phyloP scores from a whole-genome alignment of 116 monocot genomes.

The Cymodocea nodosa region DNA sequence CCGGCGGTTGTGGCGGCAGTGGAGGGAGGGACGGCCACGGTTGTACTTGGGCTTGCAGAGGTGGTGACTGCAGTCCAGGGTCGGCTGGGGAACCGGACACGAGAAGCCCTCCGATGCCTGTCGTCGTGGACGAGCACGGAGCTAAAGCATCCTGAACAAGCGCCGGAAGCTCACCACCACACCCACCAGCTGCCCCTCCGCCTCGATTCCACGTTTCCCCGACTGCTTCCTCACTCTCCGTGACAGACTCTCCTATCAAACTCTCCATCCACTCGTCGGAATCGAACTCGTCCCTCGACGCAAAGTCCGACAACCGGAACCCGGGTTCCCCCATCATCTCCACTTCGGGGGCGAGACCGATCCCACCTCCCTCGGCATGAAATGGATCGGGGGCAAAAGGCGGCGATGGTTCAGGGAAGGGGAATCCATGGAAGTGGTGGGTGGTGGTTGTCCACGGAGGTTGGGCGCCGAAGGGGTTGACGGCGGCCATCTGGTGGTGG shows the following conservation, averaged over 20 bases:
- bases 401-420: slow-evolving; percentile 32
- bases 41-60: slow-evolving; percentile 4
- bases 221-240: slow-evolving; percentile 14
- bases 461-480: not conserved
- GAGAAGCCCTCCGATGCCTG: slow-evolving; percentile 44
- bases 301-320: slow-evolving; percentile 21
- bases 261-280: slow-evolving; percentile 95
- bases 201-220: slow-evolving; percentile 4
- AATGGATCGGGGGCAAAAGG: slow-evolving; percentile 14
- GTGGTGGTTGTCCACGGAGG: slow-evolving; percentile 8
- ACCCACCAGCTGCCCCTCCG: not conserved
- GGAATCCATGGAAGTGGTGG: slow-evolving; percentile 16
- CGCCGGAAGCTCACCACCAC: slow-evolving; percentile 21
- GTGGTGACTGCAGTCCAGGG: slow-evolving; percentile 4
- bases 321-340: slow-evolving; percentile 11
- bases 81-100: slow-evolving; percentile 22
- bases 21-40: slow-evolving; percentile 14
- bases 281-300: slow-evolving; percentile 41
- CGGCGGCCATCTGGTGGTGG: slow-evolving; percentile 13
- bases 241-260: slow-evolving; percentile 43
- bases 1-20: not conserved
- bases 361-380: not conserved
- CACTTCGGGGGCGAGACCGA: not conserved
- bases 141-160: slow-evolving; percentile 24
- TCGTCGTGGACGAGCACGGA: slow-evolving; percentile 18